Evolutionary conservation across 306 rosid genomes (phyloP), one percentile per base, ranked within the genome.

Genomic region (Spatholobus suberectus): DNA sequence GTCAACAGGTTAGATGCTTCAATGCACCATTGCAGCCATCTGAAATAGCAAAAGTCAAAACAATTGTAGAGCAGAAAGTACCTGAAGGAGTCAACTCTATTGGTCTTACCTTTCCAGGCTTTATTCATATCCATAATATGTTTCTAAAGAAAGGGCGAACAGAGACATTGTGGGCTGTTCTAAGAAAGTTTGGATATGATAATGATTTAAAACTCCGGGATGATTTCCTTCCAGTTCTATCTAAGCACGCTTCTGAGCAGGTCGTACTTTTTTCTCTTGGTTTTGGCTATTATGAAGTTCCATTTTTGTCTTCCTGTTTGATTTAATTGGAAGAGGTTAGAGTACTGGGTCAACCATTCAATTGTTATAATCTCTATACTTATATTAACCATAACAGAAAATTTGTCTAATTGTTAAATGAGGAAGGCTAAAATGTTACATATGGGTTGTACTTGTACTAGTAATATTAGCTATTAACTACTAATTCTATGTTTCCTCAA

Each of bases 131-230:
- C 82, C 92, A 95, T 84, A 81, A 90, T 73, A 89, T 90, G 75
- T 95, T 92, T 86, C 82, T 95, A 84, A 89, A 93, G 76, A 93
- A 85, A 89, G 96, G 93, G 70, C 87, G 90, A 79, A 79, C 90
- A 68, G 99, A 95, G 88, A 83, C 96, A 81, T 82, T 94, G 26
- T 95, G 99, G 99, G 83, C 91, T 15, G 97, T 95, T 70, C 86
- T 95, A 34, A 92, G 99, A 85, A 90, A 86, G 84, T 95, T 90
- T 82, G 99, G 99, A 61, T 95, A 95, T 71, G 87, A 89, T 27
- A 85, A 95, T 83, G 88, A 93, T 85, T 88, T 95, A 67, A 90
- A 90, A 85, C 90, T 95, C 55, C 87, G 81, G 74, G 94, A 87
- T 61, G 98, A 93, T 81, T 74, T 86, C 82, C 86, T 92, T 75